Evolutionary conservation across 495 filamentous ascomycete species (phyloP), one percentile per base, ranked within the genome.

Genomic region (Hypoxylon fragiforme): DNA sequence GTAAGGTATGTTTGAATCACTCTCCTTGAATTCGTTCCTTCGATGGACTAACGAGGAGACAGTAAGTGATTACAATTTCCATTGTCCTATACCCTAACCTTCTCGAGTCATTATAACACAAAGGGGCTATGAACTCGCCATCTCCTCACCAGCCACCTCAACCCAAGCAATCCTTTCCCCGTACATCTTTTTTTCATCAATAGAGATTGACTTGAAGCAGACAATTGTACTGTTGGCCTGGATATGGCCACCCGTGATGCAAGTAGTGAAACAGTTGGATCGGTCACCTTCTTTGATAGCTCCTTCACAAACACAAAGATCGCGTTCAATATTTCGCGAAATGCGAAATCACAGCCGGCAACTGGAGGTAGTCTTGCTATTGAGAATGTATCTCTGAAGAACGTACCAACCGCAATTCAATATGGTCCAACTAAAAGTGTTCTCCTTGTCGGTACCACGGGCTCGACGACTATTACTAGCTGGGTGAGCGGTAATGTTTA

Each of bases 241-340:
- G 78, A 87, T 57, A 89, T 90, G 67, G 76, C 81, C 1, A 50
- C 54, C 8, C 45, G 38, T 16, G 49, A 54, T 43, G 36, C 32
- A 1, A 50, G 44, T 13, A 36, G 18, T 24, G 83, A 87, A 67
- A 79, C 77, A 12, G 88, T 90, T 26, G 87, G 88, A 42, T 89
- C 87, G 0, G 79, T 91, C 24, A 71, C 88, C 40, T 75, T 97
- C 54, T 77, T 91, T 14, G 92, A 97, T 72, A 89, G 84, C 68
- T 82, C 71, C 1, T 84, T 96, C 61, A 84, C 71, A 39, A 84
- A 88, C 67, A 90, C 86, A 1, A 79, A 80, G 5, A 63, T 79
- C 57, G 70, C 78, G 53, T 69, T 76, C 50, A 64, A 69, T 31
- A 70, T 73, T 45, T 81, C 76, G 59, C 71, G 80, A 64, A 66